Conservation (phyloP, 2,329 filamentous ascomycete species). For the Ascochyta pisi region DNA sequence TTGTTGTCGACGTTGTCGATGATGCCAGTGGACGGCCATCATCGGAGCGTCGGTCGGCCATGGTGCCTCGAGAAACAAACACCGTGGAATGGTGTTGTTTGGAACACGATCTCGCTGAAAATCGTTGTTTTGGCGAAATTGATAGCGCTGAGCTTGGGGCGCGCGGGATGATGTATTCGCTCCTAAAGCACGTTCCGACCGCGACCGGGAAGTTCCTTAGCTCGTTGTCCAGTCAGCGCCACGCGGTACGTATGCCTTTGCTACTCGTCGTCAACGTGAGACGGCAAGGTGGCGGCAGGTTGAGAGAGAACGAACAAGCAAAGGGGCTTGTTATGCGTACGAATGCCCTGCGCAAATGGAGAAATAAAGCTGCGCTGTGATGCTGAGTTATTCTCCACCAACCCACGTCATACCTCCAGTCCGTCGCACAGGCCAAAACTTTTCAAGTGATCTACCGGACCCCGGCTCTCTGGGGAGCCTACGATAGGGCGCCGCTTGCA, state of each 20-base stretch:
- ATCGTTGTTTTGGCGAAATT: slow-evolving; percentile 12
- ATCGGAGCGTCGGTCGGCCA: slow-evolving; percentile 23
- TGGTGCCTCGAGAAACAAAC: slow-evolving; percentile 11
- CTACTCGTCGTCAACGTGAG: not conserved
- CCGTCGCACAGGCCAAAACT: slow-evolving; percentile 8
- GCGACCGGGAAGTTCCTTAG: slow-evolving; percentile 22
- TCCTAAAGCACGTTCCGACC: slow-evolving; percentile 25
- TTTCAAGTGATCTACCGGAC: slow-evolving; percentile 6
- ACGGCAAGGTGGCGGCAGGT: not conserved
- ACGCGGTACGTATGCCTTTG: slow-evolving; percentile 10
- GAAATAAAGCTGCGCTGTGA: not conserved
- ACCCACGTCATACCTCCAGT: slow-evolving; percentile 11
- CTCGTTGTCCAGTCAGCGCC: slow-evolving; percentile 27
- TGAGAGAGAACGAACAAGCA: not conserved
- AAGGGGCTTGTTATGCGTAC: not conserved
- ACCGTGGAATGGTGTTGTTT: slow-evolving; percentile 9
- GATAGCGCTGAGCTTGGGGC: slow-evolving; percentile 18
- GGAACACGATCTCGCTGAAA: slow-evolving; percentile 9
- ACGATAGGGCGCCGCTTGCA: not conserved
- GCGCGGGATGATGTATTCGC: slow-evolving; percentile 20
- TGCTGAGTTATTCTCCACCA: not conserved
- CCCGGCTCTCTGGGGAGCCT: not conserved
- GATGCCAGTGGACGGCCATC: slow-evolving; percentile 17
- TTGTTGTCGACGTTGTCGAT: slow-evolving; percentile 35
- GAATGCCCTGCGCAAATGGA: not conserved